Conservation (phyloP, 768 basidiomycete genomes). For the Leccinum incarnatum region DNA sequence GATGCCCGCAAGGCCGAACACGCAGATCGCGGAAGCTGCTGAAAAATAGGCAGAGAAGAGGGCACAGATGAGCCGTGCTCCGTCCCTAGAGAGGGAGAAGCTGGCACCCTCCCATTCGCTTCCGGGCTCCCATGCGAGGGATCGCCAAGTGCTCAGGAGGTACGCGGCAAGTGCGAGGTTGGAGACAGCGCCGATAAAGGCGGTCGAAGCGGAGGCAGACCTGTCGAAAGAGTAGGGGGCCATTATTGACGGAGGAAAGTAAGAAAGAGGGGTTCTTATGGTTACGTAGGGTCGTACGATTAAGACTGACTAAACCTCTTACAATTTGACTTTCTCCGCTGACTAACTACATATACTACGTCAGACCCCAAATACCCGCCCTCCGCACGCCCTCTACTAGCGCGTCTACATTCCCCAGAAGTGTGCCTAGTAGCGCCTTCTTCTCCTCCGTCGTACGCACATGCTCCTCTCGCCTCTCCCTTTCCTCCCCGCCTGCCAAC, state of each 20-base stretch:
- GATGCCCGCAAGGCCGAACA: conserved; percentile 67
- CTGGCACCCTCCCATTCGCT: conserved; percentile 48
- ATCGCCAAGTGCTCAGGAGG: conserved; percentile 43
- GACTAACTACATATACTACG: conserved; percentile 20
- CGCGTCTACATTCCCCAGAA: conserved; percentile 90
- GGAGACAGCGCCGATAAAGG: conserved; percentile 38
- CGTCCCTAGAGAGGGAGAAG: conserved; percentile 40
- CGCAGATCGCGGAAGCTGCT: conserved; percentile 59
- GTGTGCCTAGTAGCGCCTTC: conserved; percentile 72
- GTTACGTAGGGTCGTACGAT: background rate
- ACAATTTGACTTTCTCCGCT: background rate
- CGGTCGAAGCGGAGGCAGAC: conserved; percentile 36
- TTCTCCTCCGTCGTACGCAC: conserved; percentile 75
- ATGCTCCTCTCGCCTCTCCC: conserved; percentile 9
- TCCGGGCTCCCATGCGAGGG: conserved; percentile 45
- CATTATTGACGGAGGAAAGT: conserved; percentile 6
- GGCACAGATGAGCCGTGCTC: conserved; percentile 52
- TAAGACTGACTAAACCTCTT: conserved; percentile 3
- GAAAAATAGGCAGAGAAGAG: conserved; percentile 66
- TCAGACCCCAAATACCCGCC: conserved; percentile 85
- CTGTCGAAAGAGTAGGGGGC: conserved; percentile 21
- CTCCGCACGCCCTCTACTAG: conserved; percentile 84
- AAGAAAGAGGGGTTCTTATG: background rate
- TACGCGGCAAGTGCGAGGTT: conserved; percentile 41
- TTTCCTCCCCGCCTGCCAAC: conserved; percentile 6